Conservation (phyloP, 306 rosid genomes). For the Prunus fruticosa region DNA sequence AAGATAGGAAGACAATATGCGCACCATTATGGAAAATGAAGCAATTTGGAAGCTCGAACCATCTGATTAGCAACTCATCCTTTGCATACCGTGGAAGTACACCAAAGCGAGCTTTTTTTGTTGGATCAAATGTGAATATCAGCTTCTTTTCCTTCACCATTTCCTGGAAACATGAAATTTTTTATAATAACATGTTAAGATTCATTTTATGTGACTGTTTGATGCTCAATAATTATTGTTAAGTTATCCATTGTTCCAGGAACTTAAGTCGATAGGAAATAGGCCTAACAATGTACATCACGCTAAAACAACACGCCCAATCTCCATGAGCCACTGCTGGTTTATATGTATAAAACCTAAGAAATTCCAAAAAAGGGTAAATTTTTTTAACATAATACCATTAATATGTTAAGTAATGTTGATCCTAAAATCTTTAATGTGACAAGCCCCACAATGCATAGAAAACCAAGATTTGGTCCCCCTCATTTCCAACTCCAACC, state of each 20-base stretch:
- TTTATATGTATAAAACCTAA: background rate
- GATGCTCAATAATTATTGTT: background rate
- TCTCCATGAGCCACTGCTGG: background rate
- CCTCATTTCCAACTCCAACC: background rate
- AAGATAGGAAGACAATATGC: background rate
- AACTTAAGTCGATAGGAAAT: background rate
- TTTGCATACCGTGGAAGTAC: constrained; percentile 90
- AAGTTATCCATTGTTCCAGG: background rate
- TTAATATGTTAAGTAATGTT: background rate
- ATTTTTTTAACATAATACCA: background rate
- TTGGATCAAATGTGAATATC: constrained; percentile 72
- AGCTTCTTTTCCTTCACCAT: constrained; percentile 87
- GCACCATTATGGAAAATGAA: constrained; percentile 94
- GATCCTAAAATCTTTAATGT: background rate
- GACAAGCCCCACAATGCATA: background rate
- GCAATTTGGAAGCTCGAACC: constrained; percentile 98
- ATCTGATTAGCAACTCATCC: constrained; percentile 73
- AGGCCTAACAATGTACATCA: background rate
- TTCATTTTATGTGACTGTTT: constrained; percentile 9
- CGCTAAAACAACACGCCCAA: background rate
- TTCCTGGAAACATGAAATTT: constrained; percentile 59
- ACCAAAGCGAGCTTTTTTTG: constrained; percentile 90
- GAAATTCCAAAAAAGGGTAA: background rate
- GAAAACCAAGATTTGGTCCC: background rate
- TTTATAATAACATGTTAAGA: constrained; percentile 8